Evolutionary conservation across 306 rosid genomes (phyloP).

Genomic region (Castanea mollissima): DNA sequence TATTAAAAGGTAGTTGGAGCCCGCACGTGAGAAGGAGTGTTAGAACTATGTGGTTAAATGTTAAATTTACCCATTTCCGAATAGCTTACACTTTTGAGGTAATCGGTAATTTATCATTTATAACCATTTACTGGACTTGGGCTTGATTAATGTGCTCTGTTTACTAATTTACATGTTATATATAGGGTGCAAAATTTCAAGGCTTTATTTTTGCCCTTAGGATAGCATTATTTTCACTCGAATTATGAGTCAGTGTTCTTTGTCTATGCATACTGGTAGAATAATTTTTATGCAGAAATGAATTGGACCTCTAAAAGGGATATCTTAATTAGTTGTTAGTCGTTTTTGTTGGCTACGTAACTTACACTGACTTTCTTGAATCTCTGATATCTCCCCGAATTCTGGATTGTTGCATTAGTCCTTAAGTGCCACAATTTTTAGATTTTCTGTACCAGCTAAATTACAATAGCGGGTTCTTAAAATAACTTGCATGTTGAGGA

Average conservation of each 20-base stretch:
- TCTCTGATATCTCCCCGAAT: background rate
- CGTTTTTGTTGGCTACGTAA: background rate
- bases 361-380: background rate
- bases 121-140: too few species aligned
- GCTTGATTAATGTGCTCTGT: too few species aligned
- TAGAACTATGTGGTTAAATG: too few species aligned
- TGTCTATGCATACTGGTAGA: background rate
- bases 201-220: too few species aligned
- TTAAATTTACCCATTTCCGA: too few species aligned
- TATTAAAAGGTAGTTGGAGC: too few species aligned
- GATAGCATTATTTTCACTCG: background rate
- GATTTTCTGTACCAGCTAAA: background rate
- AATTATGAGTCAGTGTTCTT: background rate
- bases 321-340: background rate
- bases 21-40: too few species aligned
- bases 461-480: background rate
- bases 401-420: background rate
- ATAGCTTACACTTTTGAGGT: too few species aligned
- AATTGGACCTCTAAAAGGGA: background rate
- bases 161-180: too few species aligned
- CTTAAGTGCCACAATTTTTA: background rate
- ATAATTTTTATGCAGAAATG: background rate
- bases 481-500: constrained; percentile 75
- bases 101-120: too few species aligned
- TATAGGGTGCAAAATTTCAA: too few species aligned